Percentiles rank a stretch among this genome's conserved stretches.
Conservation (phyloP, 2,329 filamentous ascomycete species). For the Colletotrichum musae region DNA sequence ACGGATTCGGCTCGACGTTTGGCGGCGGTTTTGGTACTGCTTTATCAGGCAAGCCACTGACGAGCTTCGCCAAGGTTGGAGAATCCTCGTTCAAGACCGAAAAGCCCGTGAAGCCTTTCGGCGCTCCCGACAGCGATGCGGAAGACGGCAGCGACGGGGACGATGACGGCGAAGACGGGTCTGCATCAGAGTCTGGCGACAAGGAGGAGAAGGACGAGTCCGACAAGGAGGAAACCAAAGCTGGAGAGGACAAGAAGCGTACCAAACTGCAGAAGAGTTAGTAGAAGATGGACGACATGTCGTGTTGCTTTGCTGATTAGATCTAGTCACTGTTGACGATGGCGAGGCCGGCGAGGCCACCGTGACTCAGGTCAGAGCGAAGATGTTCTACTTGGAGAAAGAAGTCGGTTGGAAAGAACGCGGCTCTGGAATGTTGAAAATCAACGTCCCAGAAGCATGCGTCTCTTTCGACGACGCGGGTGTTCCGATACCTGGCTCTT, state of each 20-base stretch:
- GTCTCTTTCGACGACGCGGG: constrained; percentile 69
- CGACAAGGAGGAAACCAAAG: constrained; percentile 67
- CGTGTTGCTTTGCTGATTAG: constrained; percentile 46
- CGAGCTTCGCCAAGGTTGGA: constrained; percentile 79
- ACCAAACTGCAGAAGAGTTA: constrained; percentile 78
- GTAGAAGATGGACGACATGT: constrained; percentile 46
- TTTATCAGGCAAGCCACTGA: constrained; percentile 64
- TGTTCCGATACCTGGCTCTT: constrained; percentile 64
- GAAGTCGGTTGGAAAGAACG: constrained; percentile 89
- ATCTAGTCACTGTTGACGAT: constrained; percentile 79
- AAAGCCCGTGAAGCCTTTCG: constrained; percentile 81
- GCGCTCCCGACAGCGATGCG: constrained; percentile 78
- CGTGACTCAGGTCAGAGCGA: constrained; percentile 82
- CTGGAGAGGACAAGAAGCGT: constrained; percentile 74
- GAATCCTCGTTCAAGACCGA: constrained; percentile 65
- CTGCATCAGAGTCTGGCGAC: constrained; percentile 52
- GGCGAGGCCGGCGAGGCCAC: constrained; percentile 89
- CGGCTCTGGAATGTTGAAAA: constrained; percentile 85
- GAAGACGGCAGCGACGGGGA: constrained; percentile 64
- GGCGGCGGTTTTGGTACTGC: constrained; percentile 61
- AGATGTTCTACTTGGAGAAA: constrained; percentile 85
- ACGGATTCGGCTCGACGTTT: constrained; percentile 63
- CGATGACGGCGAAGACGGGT: constrained; percentile 55
- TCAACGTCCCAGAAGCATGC: constrained; percentile 78
- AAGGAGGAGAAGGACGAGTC: constrained; percentile 67